Evolutionary conservation across 75 land plant genomes (phyloP).

Genomic region (Pseudotsuga menziesii): DNA sequence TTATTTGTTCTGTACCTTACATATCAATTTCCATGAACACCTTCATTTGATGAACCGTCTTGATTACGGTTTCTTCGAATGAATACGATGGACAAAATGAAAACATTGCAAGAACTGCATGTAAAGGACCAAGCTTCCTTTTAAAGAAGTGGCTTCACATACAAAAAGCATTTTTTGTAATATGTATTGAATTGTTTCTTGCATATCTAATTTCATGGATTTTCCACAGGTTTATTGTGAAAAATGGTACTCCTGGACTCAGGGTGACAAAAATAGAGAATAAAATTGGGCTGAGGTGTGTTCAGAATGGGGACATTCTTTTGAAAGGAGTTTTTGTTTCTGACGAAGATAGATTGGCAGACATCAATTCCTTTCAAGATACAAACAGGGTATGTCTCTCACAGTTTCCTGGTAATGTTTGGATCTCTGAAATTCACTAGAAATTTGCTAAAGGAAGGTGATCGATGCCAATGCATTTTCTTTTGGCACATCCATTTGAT

Average conservation of each 20-base stretch:
- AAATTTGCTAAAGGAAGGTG: not conserved
- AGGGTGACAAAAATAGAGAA: constrained; percentile 83
- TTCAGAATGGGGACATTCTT: constrained; percentile 93
- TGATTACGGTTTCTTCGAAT: too few relatives aligned
- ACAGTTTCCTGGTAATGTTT: not conserved
- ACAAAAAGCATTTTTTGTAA: not conserved
- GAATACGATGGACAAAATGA: too few relatives aligned
- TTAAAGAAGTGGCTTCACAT: too few relatives aligned
- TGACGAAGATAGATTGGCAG: constrained; percentile 81
- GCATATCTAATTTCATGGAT: not conserved
- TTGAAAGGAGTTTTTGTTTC: constrained; percentile 76
- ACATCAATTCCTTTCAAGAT: constrained; percentile 88
- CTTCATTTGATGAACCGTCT: too few relatives aligned
- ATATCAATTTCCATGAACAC: too few relatives aligned
- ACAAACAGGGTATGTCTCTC: constrained; percentile 69
- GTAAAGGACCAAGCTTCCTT: too few relatives aligned
- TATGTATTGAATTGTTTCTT: not conserved
- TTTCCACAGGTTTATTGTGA: constrained; percentile 68
- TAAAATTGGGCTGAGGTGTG: constrained; percentile 86
- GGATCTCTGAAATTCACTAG: not conserved
- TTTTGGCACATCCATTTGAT: not conserved
- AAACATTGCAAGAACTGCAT: too few relatives aligned
- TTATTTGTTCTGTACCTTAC: too few relatives aligned
- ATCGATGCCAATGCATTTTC: not conserved
- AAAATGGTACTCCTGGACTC: constrained; percentile 74